A percentile compares a stretch with the other conserved stretches of the same genome.
These are phyloP conservation scores for Malus sieversii DNA, from an alignment of 306 rosid species.

Conservation along the genomic window DNA sequence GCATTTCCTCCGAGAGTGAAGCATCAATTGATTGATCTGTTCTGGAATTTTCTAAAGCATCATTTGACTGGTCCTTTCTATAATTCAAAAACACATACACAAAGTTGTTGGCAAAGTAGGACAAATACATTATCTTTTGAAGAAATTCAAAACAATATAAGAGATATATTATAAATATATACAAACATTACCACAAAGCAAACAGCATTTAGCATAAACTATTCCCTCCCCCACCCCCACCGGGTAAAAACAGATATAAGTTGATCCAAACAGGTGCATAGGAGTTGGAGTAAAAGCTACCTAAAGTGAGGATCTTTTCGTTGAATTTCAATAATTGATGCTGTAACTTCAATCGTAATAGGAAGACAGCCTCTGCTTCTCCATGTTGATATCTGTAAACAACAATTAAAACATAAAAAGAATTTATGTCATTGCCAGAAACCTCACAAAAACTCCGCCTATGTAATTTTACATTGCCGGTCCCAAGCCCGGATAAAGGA, in stretches of 20 bases:
- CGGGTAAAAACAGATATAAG: neutral
- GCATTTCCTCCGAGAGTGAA: slow-evolving; percentile 61
- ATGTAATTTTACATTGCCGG: too few species aligned
- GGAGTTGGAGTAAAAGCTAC: slow-evolving; percentile 25
- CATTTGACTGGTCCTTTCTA: slow-evolving; percentile 17
- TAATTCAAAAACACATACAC: neutral
- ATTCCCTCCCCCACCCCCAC: neutral
- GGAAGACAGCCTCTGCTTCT: slow-evolving; percentile 84
- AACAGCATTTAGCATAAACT: neutral
- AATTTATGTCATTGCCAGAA: neutral
- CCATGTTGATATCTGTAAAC: slow-evolving; percentile 67
- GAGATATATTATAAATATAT: neutral
- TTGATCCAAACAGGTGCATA: neutral
- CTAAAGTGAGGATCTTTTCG: slow-evolving; percentile 51
- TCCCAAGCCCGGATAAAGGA: too few species aligned
- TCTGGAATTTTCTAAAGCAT: slow-evolving; percentile 14
- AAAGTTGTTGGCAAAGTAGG: neutral
- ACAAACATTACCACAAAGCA: neutral
- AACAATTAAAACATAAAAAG: neutral
- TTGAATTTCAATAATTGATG: slow-evolving; percentile 66
- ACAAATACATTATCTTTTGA: neutral
- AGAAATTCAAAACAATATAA: neutral
- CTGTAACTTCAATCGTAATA: slow-evolving; percentile 57
- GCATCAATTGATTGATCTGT: slow-evolving; percentile 23
- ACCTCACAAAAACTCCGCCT: neutral